Percentiles rank a stretch among this genome's conserved stretches.
Conservation (phyloP, 208 protist species). For the Wallacemonas sp. region DNA sequence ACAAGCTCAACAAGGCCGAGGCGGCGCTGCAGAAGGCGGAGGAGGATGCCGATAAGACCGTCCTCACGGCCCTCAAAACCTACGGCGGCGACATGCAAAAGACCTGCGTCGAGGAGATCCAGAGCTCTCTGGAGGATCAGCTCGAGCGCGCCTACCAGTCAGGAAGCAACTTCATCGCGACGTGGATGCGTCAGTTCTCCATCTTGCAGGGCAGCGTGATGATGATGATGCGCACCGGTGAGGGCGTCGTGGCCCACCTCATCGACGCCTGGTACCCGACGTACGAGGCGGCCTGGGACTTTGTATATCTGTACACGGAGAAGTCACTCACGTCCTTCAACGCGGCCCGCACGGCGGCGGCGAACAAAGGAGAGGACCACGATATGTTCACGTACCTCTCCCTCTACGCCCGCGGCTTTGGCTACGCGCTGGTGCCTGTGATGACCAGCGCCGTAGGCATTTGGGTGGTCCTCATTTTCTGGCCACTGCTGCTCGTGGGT, state of each 20-base stretch:
- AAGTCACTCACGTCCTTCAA: background rate
- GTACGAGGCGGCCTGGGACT: conserved; percentile 13
- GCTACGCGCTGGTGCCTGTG: conserved; percentile 39
- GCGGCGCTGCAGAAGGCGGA: conserved; percentile 15
- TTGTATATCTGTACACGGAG: conserved; percentile 12
- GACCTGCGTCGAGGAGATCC: conserved; percentile 41
- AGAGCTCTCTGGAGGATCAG: conserved; percentile 21
- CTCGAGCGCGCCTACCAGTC: background rate
- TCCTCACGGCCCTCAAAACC: conserved; percentile 15
- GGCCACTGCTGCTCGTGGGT: conserved; percentile 37
- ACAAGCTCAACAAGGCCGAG: conserved; percentile 22
- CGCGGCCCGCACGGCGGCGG: background rate
- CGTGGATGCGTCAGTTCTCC: conserved; percentile 25
- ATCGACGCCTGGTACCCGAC: conserved; percentile 27
- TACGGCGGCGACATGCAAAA: conserved; percentile 42
- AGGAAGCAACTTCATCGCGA: conserved; percentile 21
- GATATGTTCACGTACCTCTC: conserved; percentile 4
- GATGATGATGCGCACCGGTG: conserved; percentile 22
- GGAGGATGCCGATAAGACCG: conserved; percentile 25
- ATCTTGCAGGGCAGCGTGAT: conserved; percentile 23
- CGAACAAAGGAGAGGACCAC: background rate
- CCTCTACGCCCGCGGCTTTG: conserved; percentile 22
- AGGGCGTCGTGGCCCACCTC: conserved; percentile 32
- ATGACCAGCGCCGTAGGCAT: conserved; percentile 21
- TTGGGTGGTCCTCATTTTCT: conserved; percentile 29